Evolutionary conservation across 352 stramenopile genomes (phyloP), one percentile per base, ranked within the genome.

Genomic region (Phytopythium chamaehyphon): DNA sequence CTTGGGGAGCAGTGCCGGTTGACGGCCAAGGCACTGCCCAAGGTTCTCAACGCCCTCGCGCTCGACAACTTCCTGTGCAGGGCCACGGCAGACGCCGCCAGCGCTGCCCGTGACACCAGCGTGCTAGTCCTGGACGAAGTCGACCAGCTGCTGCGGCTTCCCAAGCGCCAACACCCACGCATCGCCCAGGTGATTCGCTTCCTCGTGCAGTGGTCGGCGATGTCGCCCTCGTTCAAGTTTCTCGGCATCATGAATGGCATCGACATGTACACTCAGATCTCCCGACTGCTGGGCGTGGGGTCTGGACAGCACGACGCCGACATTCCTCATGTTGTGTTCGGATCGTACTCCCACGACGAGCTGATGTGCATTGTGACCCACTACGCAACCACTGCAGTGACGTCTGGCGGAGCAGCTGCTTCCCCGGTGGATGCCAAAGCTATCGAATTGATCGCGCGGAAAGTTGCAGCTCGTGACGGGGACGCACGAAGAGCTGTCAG

Each of bases 231-330:
- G 14, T 47, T 87, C 40, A 71, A 71, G 50, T 83, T 90, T 39
- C 39, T 90, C 43, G 73, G 73, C 14, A 82, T 90, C 48, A 80
- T 90, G 66, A 90, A 90, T 43, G 78, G 78, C 28, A 55, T 88
- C 46, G 79, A 90, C 55, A 86, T 90, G 79, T 83, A 86, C 53
- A 45, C 77, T 15, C 71, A 74, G 31, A 68, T 89, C 26, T 55
- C 73, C 0, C 59, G 67, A 6, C 36, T 77, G 46, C 33, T 53
- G 19, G 33, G n/a, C 31, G 14, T 12, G 2, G n/a, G 5, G 9
- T 9, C 47, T 23, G 47, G 47, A 2, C 62, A 71, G 47, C 45
- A 43, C 6, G 40, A 42, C 22, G 57, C 39, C 35, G 48, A 67
- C 10, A 61, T 87, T 2, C 59, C 72, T 12, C 67, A 69, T 38